Conservation (phyloP, 2,329 filamentous ascomycete genomes). For the Aspergillus sojae region DNA sequence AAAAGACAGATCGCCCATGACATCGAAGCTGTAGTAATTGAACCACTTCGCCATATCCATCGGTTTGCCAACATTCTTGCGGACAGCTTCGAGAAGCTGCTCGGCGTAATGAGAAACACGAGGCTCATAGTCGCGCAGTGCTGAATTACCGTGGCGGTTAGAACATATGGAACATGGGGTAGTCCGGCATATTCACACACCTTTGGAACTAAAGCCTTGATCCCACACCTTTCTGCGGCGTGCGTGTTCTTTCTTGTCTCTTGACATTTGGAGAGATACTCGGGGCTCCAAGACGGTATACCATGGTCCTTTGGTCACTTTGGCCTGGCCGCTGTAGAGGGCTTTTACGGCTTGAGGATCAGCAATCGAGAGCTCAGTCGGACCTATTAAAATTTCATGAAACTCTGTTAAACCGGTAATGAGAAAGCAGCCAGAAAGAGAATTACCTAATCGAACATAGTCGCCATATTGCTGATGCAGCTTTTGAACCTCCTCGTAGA, state of each 20-base stretch:
- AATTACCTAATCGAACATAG: conserved; percentile 31
- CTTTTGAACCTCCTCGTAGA: conserved; percentile 15
- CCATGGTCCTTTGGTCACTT: conserved; percentile 26
- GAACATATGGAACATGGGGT: not conserved
- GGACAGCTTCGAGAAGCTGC: conserved; percentile 14
- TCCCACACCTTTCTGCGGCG: conserved; percentile 31
- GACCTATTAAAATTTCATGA: not conserved
- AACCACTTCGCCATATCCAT: conserved; percentile 25
- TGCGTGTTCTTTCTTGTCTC: conserved; percentile 24
- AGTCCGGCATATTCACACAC: conserved; percentile 14
- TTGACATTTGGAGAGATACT: conserved; percentile 23
- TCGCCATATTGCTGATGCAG: conserved; percentile 31
- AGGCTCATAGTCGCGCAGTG: conserved; percentile 9
- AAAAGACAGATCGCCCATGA: conserved; percentile 44
- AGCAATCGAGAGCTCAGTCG: conserved; percentile 10
- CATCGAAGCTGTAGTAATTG: conserved; percentile 28
- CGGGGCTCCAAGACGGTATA: conserved; percentile 26
- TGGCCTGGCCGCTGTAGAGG: conserved; percentile 5
- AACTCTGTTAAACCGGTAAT: rapidly evolving
- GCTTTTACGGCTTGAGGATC: conserved; percentile 4
- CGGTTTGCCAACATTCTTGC: conserved; percentile 3
- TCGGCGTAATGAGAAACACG: not conserved
- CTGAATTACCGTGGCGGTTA: not conserved
- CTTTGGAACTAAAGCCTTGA: conserved; percentile 32
- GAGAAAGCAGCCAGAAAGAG: not conserved